A percentile compares a stretch with the other conserved stretches of the same genome.
Evolutionary conservation across 768 basidiomycete species (phyloP).

Genomic region (Tulasnella sp.): DNA sequence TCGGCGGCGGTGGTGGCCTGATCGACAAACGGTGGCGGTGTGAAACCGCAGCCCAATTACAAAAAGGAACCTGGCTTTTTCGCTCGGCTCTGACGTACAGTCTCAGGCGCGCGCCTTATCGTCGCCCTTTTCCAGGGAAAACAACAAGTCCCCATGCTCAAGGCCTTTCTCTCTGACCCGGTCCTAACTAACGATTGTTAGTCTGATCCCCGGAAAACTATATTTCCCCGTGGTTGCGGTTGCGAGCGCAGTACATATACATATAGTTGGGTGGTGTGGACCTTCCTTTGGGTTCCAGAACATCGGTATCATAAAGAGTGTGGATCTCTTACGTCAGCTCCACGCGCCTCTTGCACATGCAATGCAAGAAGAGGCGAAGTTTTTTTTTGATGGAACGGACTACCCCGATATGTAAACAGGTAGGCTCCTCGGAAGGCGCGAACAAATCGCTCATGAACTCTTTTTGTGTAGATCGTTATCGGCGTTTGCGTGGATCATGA

Average conservation of each 20-base stretch:
- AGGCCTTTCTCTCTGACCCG: not conserved
- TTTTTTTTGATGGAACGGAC: too few relatives aligned
- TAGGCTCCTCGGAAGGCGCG: too few relatives aligned
- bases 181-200: not conserved
- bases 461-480: not conserved
- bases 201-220: not conserved
- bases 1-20: not conserved
- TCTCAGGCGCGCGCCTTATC: not conserved
- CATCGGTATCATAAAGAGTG: not conserved
- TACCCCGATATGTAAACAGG: too few relatives aligned
- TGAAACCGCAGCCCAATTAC: not conserved
- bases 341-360: not conserved
- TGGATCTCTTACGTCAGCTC: not conserved
- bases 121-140: not conserved
- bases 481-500: too few relatives aligned
- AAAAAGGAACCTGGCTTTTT: not conserved
- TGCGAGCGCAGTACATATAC: too few relatives aligned
- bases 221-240: not conserved
- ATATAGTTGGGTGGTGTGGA: too few relatives aligned
- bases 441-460: not conserved
- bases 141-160: not conserved
- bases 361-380: too few relatives aligned
- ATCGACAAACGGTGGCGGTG: not conserved
- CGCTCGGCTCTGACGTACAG: not conserved
- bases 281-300: not conserved